Conservation (phyloP, 352 stramenopile genomes). For the Pythium phragmitis region DNA sequence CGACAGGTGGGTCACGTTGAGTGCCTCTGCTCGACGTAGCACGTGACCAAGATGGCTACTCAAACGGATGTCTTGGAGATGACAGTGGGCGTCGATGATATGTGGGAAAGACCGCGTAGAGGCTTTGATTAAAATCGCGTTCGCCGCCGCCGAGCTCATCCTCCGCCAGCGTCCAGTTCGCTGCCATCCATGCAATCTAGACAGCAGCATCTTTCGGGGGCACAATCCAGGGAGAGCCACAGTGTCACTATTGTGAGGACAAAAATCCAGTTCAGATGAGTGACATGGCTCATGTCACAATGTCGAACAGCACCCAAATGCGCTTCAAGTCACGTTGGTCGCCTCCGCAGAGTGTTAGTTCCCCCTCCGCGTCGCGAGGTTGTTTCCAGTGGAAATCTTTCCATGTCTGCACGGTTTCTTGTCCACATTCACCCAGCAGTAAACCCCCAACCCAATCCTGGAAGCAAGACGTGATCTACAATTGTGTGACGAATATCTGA, state of each 20-base stretch:
- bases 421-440: conserved; percentile 18
- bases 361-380: neutral
- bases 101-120: conserved; percentile 19
- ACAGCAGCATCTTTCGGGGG: neutral
- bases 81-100: conserved; percentile 63
- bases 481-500: too few species aligned
- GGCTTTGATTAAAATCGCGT: neutral
- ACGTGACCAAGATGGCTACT: conserved; percentile 26
- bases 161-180: neutral
- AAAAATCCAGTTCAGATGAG: neutral
- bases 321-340: neutral
- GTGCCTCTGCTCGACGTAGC: conserved; percentile 33
- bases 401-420: conserved; percentile 2
- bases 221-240: neutral
- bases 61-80: conserved; percentile 63
- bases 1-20: conserved; percentile 48
- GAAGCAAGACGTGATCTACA: too few species aligned
- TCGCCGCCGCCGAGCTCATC: neutral
- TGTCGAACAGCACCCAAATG: neutral
- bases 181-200: neutral
- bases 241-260: neutral
- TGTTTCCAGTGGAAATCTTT: neutral
- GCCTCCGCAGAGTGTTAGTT: neutral
- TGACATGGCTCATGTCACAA: conserved; percentile 9
- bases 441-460: neutral